A percentile compares a stretch with the other conserved stretches of the same genome.
These are phyloP conservation scores for Elongisporangium anandrum DNA, from an alignment of 352 stramenopile genomes.

Conservation along the genomic window DNA sequence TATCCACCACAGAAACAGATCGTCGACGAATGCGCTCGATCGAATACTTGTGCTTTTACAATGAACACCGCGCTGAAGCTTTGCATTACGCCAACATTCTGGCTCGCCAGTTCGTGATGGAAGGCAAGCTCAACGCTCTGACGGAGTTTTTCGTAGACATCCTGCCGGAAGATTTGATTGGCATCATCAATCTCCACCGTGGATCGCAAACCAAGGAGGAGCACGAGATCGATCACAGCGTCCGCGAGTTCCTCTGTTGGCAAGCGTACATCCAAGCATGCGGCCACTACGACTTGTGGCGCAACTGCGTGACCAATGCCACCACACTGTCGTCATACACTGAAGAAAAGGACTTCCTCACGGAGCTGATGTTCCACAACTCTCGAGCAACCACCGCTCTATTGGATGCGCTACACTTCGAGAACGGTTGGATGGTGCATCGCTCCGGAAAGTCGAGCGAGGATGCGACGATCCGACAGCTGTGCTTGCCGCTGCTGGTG, in stretches of 20 bases:
- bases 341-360: slow-evolving; percentile 74
- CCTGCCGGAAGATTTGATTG: slow-evolving; percentile 68
- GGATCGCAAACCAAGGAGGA: slow-evolving; percentile 27
- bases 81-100: slow-evolving; percentile 55
- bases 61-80: slow-evolving; percentile 57
- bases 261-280: slow-evolving; percentile 61
- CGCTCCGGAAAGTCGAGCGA: slow-evolving; percentile 41
- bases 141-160: slow-evolving; percentile 54
- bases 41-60: slow-evolving; percentile 74
- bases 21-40: slow-evolving; percentile 59
- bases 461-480: slow-evolving; percentile 34
- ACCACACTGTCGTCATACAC: slow-evolving; percentile 39
- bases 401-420: slow-evolving; percentile 78
- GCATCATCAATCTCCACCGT: slow-evolving; percentile 53
- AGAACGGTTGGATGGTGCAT: slow-evolving; percentile 66
- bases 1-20: slow-evolving; percentile 38
- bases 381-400: slow-evolving; percentile 40
- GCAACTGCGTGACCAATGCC: slow-evolving; percentile 39
- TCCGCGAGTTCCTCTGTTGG: slow-evolving; percentile 73
- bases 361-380: slow-evolving; percentile 74
- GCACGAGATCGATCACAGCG: slow-evolving; percentile 43
- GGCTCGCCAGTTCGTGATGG: slow-evolving; percentile 61
- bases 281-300: slow-evolving; percentile 69
- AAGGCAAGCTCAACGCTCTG: slow-evolving; percentile 63
- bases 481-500: slow-evolving; percentile 64